phyloP scores from a whole-genome alignment of 495 filamentous ascomycete species.

The Penicillium riverlandense region DNA sequence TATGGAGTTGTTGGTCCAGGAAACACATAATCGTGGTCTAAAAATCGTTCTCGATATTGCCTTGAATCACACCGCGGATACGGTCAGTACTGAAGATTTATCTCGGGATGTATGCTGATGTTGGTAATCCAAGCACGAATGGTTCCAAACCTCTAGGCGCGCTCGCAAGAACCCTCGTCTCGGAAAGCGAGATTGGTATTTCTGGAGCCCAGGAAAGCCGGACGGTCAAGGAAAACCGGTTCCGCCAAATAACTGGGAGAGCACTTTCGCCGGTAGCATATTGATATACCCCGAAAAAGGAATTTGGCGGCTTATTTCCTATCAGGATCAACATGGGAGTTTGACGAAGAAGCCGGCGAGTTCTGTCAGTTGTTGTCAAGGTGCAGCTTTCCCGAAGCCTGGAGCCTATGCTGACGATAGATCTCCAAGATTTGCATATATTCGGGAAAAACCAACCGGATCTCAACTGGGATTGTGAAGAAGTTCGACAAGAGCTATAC shows the following conservation, averaged over 20 bases:
- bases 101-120: slow-evolving; percentile 51
- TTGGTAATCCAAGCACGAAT: slow-evolving; percentile 48
- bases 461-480: slow-evolving; percentile 40
- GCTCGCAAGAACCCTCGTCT: slow-evolving; percentile 2
- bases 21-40: slow-evolving; percentile 40
- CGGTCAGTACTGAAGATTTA: slow-evolving; percentile 26
- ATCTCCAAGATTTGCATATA: slow-evolving; percentile 44
- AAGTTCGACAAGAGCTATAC: slow-evolving; percentile 33
- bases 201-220: slow-evolving; percentile 40
- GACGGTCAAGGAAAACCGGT: slow-evolving; percentile 34
- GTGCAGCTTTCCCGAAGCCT: not conserved
- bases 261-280: slow-evolving; percentile 20
- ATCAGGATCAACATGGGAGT: slow-evolving; percentile 38
- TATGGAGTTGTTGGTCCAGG: slow-evolving; percentile 45
- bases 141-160: slow-evolving; percentile 55
- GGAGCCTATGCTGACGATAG: slow-evolving; percentile 19
- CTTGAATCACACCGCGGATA: slow-evolving; percentile 55
- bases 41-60: slow-evolving; percentile 57
- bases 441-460: slow-evolving; percentile 41
- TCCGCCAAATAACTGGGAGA: slow-evolving; percentile 50
- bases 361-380: slow-evolving; percentile 19
- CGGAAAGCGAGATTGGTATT: slow-evolving; percentile 46
- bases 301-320: not conserved
- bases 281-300: too few species aligned
- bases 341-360: slow-evolving; percentile 35